Evolutionary conservation across 179 eudicot species (phyloP), one percentile per base, ranked within the genome.

Genomic region (Sideroxylon spinosum): DNA sequence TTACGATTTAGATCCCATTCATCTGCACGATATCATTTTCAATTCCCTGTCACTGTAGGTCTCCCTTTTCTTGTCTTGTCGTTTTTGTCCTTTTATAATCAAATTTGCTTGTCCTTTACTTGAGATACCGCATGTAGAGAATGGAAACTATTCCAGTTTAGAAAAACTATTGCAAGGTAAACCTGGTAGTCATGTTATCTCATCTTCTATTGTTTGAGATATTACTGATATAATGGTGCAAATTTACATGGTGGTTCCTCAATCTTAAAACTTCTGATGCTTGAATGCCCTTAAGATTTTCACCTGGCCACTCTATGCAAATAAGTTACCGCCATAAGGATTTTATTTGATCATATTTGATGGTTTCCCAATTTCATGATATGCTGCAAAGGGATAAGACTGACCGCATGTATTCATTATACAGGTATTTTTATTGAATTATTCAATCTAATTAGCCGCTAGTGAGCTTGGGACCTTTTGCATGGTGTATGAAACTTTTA

Each of bases 131-230:
- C n/a, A 46, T 23, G 44, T 76, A 63, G 9, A 64, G 44, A 63
- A 48, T 48, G 48, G 28, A 76, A 62, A 9, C 16, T 25, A 25
- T 22, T 2, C 60, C 56, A 48, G 22, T 71, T 19, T 6, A 23
- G 32, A 63, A 63, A 28, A 46, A 17, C 46, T 46, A 44, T 25
- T 63, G 22, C 4, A 16, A 12, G 32, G 13, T 55, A n/a, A 55
- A 17, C 64, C 14, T 73, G 19, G 25, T 25, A 23, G 28, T 74
- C 11, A 20, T 28, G 44, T 13, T 52, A 3, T 1, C 16, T 5
- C 77, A 75, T 75, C 29, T 48, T 28, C 16, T 60, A 22, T 76
- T 52, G 12, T 76, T n/a, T 25, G 25, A 49, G 60, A 25, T 64
- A 46, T 49, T 10, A 23, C 32, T 76, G 26, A 56, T 29, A 17